phyloP scores from a whole-genome alignment of 139 green algal genomes.

The Yamagishiella unicocca region DNA sequence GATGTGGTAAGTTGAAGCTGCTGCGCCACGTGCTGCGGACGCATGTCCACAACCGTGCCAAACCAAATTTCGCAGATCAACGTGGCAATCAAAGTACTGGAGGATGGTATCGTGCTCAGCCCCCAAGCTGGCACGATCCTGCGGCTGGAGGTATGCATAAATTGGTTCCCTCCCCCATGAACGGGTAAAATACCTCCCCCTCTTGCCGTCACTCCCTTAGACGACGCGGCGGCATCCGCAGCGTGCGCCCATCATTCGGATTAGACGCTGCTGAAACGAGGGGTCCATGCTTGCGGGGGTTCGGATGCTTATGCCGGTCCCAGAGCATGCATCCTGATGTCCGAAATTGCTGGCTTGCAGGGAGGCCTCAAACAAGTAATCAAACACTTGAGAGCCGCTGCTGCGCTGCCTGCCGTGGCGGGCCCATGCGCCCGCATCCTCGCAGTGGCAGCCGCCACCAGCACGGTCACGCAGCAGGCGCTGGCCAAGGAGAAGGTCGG shows the following conservation, averaged over 20 bases:
- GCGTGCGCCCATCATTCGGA: no score
- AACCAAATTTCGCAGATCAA: neutral
- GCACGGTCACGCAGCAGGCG: slow-evolving; percentile 39
- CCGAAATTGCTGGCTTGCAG: no score
- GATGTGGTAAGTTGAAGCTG: slow-evolving; percentile 29
- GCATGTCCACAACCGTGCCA: neutral
- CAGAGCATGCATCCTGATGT: no score
- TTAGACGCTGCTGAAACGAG: no score
- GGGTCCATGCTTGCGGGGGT: no score
- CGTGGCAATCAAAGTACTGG: slow-evolving; percentile 33
- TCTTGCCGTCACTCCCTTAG: no score
- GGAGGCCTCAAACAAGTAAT: slow-evolving; percentile 51
- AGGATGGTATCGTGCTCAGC: slow-evolving; percentile 30
- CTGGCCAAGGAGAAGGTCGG: slow-evolving; percentile 56
- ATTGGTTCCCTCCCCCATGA: no score
- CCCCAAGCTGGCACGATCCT: slow-evolving; percentile 37
- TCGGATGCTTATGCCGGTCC: no score
- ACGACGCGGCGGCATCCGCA: no score
- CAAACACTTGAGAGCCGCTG: neutral
- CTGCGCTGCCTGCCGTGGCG: neutral
- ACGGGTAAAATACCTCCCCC: no score
- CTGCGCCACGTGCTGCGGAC: neutral
- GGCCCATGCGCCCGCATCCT: slow-evolving; percentile 26
- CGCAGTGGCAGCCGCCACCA: slow-evolving; percentile 12
- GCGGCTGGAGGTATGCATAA: slow-evolving; percentile 37